Conservation (phyloP, 192 early-diverging fungal species). For the Phycomyces blakesleeanus region DNA sequence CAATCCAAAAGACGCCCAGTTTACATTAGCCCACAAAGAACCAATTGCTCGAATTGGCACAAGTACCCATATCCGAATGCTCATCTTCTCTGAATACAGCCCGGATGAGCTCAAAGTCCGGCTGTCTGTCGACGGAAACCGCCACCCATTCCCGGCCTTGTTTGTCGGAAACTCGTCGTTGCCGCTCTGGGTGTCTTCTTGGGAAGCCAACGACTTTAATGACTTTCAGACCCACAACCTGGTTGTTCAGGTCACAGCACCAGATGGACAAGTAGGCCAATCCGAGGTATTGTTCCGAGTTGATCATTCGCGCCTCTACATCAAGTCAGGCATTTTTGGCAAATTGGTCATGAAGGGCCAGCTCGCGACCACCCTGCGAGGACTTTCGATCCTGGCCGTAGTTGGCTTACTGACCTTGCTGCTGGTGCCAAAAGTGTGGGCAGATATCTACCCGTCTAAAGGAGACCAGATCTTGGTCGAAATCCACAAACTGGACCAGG, state of each 20-base stretch:
- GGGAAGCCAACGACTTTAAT: constrained; percentile 70
- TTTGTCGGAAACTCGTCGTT: constrained; percentile 52
- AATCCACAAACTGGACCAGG: constrained; percentile 12
- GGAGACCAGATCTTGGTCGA: constrained; percentile 4
- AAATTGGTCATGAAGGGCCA: constrained; percentile 64
- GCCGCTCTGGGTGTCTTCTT: constrained; percentile 72
- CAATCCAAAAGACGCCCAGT: constrained; percentile 83
- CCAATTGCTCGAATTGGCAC: constrained; percentile 55
- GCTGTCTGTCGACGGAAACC: constrained; percentile 48
- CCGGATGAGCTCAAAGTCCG: constrained; percentile 35
- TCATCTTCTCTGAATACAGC: constrained; percentile 60
- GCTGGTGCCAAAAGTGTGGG: constrained; percentile 16
- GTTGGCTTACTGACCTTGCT: constrained; percentile 5
- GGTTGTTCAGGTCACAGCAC: constrained; percentile 59
- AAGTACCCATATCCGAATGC: constrained; percentile 69
- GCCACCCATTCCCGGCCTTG: constrained; percentile 40
- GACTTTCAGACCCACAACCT: constrained; percentile 64
- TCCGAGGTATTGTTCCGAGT: constrained; percentile 61
- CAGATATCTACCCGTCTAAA: not conserved
- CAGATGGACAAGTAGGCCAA: constrained; percentile 45
- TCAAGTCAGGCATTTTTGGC: constrained; percentile 58
- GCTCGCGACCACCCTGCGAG: constrained; percentile 44
- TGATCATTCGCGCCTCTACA: constrained; percentile 51
- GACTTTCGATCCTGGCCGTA: constrained; percentile 11
- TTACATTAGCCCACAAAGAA: constrained; percentile 63